Conservation (phyloP, 768 basidiomycete genomes). For the Suillus variegatus region DNA sequence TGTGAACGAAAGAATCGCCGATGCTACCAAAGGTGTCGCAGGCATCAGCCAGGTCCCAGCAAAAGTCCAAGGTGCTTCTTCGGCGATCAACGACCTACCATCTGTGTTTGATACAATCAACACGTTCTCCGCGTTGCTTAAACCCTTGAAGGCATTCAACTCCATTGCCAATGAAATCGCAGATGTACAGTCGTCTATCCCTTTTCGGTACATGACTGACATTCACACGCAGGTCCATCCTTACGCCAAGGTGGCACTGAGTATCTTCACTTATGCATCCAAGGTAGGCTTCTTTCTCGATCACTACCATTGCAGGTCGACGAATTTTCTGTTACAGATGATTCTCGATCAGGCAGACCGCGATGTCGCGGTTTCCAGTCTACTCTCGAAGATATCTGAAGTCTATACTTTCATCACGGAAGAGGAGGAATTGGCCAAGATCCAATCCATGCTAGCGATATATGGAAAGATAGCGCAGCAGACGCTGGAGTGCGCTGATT, state of each 20-base stretch:
- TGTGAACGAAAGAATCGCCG: background rate
- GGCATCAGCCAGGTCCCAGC: background rate
- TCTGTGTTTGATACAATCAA: background rate
- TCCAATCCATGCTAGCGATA: background rate
- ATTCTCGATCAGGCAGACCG: background rate
- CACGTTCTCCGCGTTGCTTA: background rate
- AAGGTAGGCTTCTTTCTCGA: background rate
- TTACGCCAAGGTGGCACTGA: background rate
- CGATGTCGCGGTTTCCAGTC: background rate
- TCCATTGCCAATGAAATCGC: background rate
- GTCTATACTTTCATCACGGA: constrained; percentile 1
- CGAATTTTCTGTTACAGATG: background rate
- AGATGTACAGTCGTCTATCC: background rate
- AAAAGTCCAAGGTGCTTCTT: background rate
- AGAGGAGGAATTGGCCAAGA: background rate
- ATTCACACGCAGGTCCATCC: background rate
- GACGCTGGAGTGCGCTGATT: constrained; percentile 27
- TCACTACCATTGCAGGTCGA: background rate
- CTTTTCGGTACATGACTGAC: background rate
- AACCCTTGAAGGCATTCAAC: background rate
- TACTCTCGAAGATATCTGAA: background rate
- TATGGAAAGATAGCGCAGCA: constrained; percentile 11
- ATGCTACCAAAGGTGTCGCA: background rate
- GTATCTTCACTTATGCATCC: background rate
- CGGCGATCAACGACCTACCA: background rate